Conservation (phyloP, 306 rosid genomes). For the Quercus rubra region DNA sequence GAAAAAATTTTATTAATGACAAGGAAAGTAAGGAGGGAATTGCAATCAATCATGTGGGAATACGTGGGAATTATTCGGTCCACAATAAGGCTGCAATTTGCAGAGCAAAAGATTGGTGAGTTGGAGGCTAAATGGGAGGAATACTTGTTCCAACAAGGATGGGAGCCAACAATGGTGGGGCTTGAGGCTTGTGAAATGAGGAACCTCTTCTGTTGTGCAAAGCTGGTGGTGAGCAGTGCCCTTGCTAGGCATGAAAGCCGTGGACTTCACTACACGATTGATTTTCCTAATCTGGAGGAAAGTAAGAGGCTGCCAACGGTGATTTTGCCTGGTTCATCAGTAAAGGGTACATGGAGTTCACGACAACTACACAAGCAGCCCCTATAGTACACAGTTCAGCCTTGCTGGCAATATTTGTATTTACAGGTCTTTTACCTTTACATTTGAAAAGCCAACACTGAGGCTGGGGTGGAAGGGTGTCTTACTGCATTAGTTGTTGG, state of each 20-base stretch:
- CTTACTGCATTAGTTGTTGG: background rate
- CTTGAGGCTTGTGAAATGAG: slow-evolving; percentile 90
- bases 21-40: slow-evolving; percentile 50
- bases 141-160: slow-evolving; percentile 59
- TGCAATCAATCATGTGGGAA: slow-evolving; percentile 79
- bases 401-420: slow-evolving; percentile 8
- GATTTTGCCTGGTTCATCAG: slow-evolving; percentile 68
- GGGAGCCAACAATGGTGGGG: slow-evolving; percentile 80
- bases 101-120: slow-evolving; percentile 56
- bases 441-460: slow-evolving; percentile 5
- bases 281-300: slow-evolving; percentile 85
- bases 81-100: slow-evolving; percentile 67
- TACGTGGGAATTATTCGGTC: slow-evolving; percentile 88
- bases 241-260: slow-evolving; percentile 91
- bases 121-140: slow-evolving; percentile 87
- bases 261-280: slow-evolving; percentile 83
- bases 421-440: background rate
- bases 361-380: slow-evolving; percentile 72
- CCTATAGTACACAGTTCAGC: slow-evolving; percentile 15
- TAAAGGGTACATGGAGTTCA: slow-evolving; percentile 72
- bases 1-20: slow-evolving; percentile 44
- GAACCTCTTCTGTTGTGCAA: slow-evolving; percentile 89
- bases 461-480: background rate
- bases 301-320: slow-evolving; percentile 91
- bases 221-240: slow-evolving; percentile 84